These are phyloP conservation scores for Cichorium intybus DNA, from an alignment of 140 eudicot species.

Conservation along the genomic window DNA sequence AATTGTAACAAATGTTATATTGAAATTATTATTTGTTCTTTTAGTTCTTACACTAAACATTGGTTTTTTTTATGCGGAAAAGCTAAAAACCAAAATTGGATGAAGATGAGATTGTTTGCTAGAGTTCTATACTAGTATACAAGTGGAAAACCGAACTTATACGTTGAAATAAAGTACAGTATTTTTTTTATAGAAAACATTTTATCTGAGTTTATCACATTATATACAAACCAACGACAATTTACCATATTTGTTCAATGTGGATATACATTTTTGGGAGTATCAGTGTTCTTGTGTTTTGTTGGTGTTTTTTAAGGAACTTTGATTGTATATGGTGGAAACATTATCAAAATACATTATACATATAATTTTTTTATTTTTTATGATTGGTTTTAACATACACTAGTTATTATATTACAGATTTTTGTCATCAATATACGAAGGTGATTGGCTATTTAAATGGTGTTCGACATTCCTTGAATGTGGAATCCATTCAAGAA, in stretches of 20 bases:
- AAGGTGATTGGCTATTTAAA: no score
- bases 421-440: no score
- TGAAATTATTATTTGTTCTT: no score
- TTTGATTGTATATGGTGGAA: no score
- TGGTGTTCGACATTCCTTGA: no score
- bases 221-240: not conserved
- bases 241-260: not conserved
- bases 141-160: slow-evolving; percentile 86
- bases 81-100: slow-evolving; percentile 79
- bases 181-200: not conserved
- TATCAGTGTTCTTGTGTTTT: not conserved
- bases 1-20: no score
- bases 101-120: slow-evolving; percentile 78
- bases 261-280: slow-evolving; percentile 6
- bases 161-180: slow-evolving; percentile 40
- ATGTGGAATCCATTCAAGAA: no score
- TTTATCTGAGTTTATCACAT: not conserved
- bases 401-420: no score
- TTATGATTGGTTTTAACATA: not conserved
- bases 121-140: slow-evolving; percentile 66
- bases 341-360: no score
- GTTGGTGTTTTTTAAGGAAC: slow-evolving; percentile 2
- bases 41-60: not conserved
- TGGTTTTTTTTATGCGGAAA: slow-evolving; percentile 46
- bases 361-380: no score